phyloP scores from a whole-genome alignment of 345 rosid species.

The Rhizophora mangle region DNA sequence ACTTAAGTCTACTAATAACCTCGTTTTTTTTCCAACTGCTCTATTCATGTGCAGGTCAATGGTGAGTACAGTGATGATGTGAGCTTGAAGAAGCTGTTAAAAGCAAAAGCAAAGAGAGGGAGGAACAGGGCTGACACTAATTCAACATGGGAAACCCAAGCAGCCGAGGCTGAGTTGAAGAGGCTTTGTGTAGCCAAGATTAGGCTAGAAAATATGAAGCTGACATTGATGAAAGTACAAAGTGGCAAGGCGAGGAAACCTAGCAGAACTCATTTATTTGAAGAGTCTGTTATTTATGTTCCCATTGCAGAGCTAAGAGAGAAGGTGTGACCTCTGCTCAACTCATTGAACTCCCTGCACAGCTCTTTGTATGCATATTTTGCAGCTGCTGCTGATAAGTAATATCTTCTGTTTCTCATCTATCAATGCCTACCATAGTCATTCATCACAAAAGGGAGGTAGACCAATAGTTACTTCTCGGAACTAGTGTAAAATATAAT shows the following conservation, averaged over 20 bases:
- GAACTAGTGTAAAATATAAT: no score
- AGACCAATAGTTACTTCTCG: no score
- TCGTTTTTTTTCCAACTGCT: neutral
- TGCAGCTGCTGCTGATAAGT: slow-evolving; percentile 1
- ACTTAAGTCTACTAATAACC: neutral
- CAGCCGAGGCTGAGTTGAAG: slow-evolving; percentile 61
- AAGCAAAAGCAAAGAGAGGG: slow-evolving; percentile 35
- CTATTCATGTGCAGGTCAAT: slow-evolving; percentile 33
- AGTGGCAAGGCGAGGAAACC: slow-evolving; percentile 41
- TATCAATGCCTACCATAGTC: no score
- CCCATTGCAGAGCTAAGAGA: slow-evolving; percentile 71
- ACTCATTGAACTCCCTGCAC: neutral
- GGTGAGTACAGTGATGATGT: slow-evolving; percentile 48
- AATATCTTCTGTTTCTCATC: neutral
- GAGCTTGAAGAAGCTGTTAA: slow-evolving; percentile 55
- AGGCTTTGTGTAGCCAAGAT: slow-evolving; percentile 51
- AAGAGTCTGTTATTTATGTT: slow-evolving; percentile 56
- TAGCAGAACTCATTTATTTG: slow-evolving; percentile 20
- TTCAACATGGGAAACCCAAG: slow-evolving; percentile 22
- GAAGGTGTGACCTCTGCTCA: slow-evolving; percentile 30
- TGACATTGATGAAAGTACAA: slow-evolving; percentile 37
- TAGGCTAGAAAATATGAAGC: slow-evolving; percentile 51
- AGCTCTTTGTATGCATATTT: neutral
- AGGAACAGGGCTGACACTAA: slow-evolving; percentile 28
- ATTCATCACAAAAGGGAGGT: no score